Percentiles rank a stretch among this genome's conserved stretches.
Conservation (phyloP, 2,329 filamentous ascomycete genomes). For the Exophiala sp. region DNA sequence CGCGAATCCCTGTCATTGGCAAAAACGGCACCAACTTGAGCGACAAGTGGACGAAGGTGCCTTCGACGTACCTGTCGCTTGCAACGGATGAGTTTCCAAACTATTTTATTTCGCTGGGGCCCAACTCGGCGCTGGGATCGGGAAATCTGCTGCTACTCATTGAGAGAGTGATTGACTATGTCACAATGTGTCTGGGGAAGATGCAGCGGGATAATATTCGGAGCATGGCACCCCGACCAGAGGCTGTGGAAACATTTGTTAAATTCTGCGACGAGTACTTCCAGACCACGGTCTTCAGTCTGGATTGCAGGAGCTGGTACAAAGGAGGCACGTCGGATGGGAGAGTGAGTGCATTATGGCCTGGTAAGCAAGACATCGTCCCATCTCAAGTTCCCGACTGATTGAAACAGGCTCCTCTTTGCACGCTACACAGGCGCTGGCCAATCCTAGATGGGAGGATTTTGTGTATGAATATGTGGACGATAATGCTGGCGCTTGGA, state of each 20-base stretch:
- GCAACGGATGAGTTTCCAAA: slow-evolving; percentile 35
- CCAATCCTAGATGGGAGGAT: slow-evolving; percentile 44
- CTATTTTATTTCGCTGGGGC: slow-evolving; percentile 33
- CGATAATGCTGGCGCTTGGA: slow-evolving; percentile 45
- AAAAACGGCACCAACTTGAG: slow-evolving; percentile 24
- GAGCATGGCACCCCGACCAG: slow-evolving; percentile 6
- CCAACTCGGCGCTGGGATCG: slow-evolving; percentile 33
- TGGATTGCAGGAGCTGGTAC: slow-evolving; percentile 32
- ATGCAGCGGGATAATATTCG: slow-evolving; percentile 18
- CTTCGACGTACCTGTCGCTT: slow-evolving; percentile 36
- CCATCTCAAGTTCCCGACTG: background rate
- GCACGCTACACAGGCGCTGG: slow-evolving; percentile 34
- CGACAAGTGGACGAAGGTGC: slow-evolving; percentile 30
- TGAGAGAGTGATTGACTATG: slow-evolving; percentile 18
- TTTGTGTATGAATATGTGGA: slow-evolving; percentile 44
- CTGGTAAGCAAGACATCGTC: slow-evolving; percentile 32
- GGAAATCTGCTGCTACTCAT: slow-evolving; percentile 17
- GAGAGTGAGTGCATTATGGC: slow-evolving; percentile 43
- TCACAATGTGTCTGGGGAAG: slow-evolving; percentile 11
- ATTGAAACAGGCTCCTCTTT: slow-evolving; percentile 23
- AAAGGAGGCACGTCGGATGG: slow-evolving; percentile 36
- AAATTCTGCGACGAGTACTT: slow-evolving; percentile 16
- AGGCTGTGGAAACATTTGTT: slow-evolving; percentile 12
- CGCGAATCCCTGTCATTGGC: slow-evolving; percentile 35
- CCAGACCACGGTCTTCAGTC: slow-evolving; percentile 13